phyloP scores from a whole-genome alignment of 768 basidiomycete species.

The Paxillus rubicundulus region DNA sequence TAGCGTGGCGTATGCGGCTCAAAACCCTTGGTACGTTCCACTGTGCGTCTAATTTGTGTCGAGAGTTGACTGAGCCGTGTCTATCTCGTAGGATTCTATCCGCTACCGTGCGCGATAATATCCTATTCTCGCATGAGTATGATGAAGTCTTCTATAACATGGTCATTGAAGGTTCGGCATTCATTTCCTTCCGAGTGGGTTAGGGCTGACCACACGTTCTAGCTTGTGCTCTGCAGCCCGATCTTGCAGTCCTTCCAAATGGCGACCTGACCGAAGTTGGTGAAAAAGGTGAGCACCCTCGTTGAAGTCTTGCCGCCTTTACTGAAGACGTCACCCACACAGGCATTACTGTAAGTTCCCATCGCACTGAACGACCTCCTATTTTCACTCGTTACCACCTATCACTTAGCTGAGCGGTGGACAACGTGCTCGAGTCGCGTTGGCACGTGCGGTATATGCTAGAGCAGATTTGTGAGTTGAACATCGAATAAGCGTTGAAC shows the following conservation, averaged over 20 bases:
- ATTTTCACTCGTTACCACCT: slow-evolving; percentile 6
- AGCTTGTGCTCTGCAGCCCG: slow-evolving; percentile 85
- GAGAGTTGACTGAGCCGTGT: background rate
- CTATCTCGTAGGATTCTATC: slow-evolving; percentile 66
- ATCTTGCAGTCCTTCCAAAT: slow-evolving; percentile 73
- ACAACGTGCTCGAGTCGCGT: slow-evolving; percentile 76
- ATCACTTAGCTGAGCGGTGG: slow-evolving; percentile 68
- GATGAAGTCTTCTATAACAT: slow-evolving; percentile 81
- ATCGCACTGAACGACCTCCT: slow-evolving; percentile 4
- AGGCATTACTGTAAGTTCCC: slow-evolving; percentile 55
- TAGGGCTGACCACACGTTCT: background rate
- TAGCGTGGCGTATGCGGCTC: slow-evolving; percentile 77
- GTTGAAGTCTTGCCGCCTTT: background rate
- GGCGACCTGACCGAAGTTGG: slow-evolving; percentile 87
- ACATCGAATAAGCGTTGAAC: background rate
- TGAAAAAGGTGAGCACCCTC: slow-evolving; percentile 60
- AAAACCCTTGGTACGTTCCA: slow-evolving; percentile 71
- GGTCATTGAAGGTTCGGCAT: slow-evolving; percentile 66
- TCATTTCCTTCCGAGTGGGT: background rate
- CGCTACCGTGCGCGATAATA: slow-evolving; percentile 85
- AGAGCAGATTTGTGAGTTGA: slow-evolving; percentile 76
- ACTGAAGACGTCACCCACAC: background rate
- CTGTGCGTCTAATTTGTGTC: background rate
- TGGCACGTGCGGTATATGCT: slow-evolving; percentile 89
- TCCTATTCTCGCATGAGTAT: slow-evolving; percentile 86